A percentile compares a stretch with the other conserved stretches of the same genome.
Conservation (phyloP, 805 yeast genomes). For the Ogataea naganishii region DNA sequence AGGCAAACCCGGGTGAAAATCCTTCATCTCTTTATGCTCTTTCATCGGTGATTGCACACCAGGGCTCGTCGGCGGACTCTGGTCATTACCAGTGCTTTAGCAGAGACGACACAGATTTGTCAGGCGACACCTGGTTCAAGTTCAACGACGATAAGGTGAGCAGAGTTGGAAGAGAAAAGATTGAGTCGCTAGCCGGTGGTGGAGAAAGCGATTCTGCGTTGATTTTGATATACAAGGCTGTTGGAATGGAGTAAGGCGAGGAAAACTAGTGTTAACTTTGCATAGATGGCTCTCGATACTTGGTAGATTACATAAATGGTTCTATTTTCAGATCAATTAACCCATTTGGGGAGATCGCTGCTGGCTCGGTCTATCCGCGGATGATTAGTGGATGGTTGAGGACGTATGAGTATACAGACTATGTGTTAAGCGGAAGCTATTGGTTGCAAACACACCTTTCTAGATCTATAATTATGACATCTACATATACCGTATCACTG, state of each 20-base stretch:
- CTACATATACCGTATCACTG: no score
- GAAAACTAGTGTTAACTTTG: no score
- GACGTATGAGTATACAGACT: no score
- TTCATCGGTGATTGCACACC: constrained; percentile 79
- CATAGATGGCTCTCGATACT: no score
- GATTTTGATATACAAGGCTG: constrained; percentile 76
- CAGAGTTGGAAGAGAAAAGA: constrained; percentile 67
- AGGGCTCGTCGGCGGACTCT: constrained; percentile 92
- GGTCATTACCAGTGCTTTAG: constrained; percentile 95
- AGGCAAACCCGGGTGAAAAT: constrained; percentile 56
- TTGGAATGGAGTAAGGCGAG: constrained; percentile 47
- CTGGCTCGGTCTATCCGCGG: no score
- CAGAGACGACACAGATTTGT: constrained; percentile 54
- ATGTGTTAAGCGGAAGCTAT: no score
- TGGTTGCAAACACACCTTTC: no score
- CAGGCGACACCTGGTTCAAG: constrained; percentile 82
- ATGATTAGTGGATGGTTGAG: no score
- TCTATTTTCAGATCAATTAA: no score
- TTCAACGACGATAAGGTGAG: constrained; percentile 90
- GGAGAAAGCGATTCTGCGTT: constrained; percentile 97
- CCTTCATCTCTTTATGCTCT: constrained; percentile 85
- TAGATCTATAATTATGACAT: no score
- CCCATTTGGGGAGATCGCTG: no score
- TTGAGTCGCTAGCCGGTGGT: constrained; percentile 89
- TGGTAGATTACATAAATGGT: no score